Conservation (phyloP, 2,329 filamentous ascomycete species). For the Fusarium abutilonis region DNA sequence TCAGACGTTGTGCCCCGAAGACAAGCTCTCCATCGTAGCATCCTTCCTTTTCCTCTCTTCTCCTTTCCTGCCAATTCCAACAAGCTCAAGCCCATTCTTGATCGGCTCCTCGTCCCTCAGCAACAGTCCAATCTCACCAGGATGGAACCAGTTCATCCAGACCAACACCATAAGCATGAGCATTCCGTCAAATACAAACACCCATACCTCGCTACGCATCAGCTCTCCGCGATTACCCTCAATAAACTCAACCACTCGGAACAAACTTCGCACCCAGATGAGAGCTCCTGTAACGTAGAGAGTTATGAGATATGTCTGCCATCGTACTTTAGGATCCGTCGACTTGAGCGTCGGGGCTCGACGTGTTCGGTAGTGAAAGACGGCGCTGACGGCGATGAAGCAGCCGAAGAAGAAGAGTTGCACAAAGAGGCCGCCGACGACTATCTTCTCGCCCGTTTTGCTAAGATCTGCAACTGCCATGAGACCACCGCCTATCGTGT, state of each 20-base stretch:
- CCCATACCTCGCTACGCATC: slow-evolving; percentile 48
- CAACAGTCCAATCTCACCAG: slow-evolving; percentile 44
- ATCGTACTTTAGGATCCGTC: slow-evolving; percentile 39
- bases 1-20: slow-evolving; percentile 8
- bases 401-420: slow-evolving; percentile 66
- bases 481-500: slow-evolving; percentile 36
- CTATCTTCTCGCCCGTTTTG: slow-evolving; percentile 57
- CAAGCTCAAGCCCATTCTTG: slow-evolving; percentile 40
- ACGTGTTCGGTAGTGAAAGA: slow-evolving; percentile 55
- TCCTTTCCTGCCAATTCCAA: slow-evolving; percentile 18
- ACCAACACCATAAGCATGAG: slow-evolving; percentile 48
- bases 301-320: slow-evolving; percentile 46
- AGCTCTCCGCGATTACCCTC: slow-evolving; percentile 49
- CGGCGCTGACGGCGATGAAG: slow-evolving; percentile 58
- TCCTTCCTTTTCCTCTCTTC: slow-evolving; percentile 6
- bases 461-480: slow-evolving; percentile 35
- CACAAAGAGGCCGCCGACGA: slow-evolving; percentile 62
- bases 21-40: slow-evolving; percentile 31
- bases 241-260: slow-evolving; percentile 56
- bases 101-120: slow-evolving; percentile 37
- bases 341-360: slow-evolving; percentile 23
- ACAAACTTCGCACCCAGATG: slow-evolving; percentile 55
- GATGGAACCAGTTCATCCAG: slow-evolving; percentile 47
- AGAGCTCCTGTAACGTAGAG: slow-evolving; percentile 46
- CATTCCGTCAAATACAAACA: slow-evolving; percentile 53